Evolutionary conservation across 495 filamentous ascomycete genomes (phyloP), one percentile per base, ranked within the genome.

Genomic region (Penicillium maclennaniae): DNA sequence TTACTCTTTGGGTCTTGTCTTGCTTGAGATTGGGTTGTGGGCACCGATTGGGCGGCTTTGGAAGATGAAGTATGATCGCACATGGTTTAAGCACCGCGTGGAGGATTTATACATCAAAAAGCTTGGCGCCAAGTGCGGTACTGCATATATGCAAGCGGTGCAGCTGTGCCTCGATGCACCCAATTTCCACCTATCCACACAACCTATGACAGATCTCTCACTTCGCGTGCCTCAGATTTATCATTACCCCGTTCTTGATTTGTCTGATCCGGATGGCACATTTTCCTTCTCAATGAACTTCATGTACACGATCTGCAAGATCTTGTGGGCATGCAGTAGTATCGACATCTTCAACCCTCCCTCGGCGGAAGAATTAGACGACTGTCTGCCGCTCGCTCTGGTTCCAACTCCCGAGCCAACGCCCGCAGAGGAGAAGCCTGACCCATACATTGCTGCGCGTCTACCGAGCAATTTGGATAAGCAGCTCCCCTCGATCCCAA

Each of bases 11-110:
- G 91, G 89, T 34, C 80, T 96, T 59, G 75, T 96, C 12, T 74
- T 97, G 10, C 69, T 96, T 26, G 92, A 95, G 49, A 86, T 97
- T 51, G 92, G 91, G 23, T 75, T 96, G 1, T 97, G 92, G 92
- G 84, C 82, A n/a, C 84, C 87, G 3, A 76, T 95, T 36, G 79
- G 80, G 49, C 79, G 79, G 28, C 61, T 86, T 16, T 87, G 80
- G 81, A 87, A 87, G 59, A 67, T 79, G 59, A 85, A 84, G 59
- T 87, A 87, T 63, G 77, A 77, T 43, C 75, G 78, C 12, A 69
- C 72, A n/a, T 79, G 81, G 64, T 87, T 87, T 72, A 84, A 85
- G 57, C 70, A 76, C 19, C 73, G 83, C 21, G 71, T 87, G 19
- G 81, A 87, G 57, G 79, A 75, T 54, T 71, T 83, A 12, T 87